Conservation (phyloP, 2,329 filamentous ascomycete genomes). For the Fusarium decemcellulare region DNA sequence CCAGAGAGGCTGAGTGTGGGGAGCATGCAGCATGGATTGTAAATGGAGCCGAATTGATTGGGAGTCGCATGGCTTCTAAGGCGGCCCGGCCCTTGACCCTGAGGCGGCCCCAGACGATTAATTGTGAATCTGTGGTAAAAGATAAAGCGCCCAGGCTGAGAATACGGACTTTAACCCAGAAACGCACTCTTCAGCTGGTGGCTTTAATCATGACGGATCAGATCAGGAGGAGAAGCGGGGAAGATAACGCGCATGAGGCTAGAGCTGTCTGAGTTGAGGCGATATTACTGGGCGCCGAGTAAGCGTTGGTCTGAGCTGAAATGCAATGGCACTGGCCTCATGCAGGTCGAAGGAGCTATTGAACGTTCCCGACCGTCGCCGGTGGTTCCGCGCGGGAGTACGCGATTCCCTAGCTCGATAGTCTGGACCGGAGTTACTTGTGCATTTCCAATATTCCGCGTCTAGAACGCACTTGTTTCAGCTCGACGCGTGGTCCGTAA, state of each 20-base stretch:
- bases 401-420: not conserved
- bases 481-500: too few relatives aligned
- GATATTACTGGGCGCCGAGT: conserved; percentile 1
- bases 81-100: not conserved
- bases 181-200: not conserved
- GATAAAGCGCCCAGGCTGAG: not conserved
- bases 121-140: too few relatives aligned
- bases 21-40: not conserved
- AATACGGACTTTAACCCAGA: not conserved
- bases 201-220: not conserved
- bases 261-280: not conserved
- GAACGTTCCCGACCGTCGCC: not conserved
- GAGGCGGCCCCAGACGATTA: not conserved
- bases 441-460: too few relatives aligned
- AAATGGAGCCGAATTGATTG: not conserved
- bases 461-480: too few relatives aligned
- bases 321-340: conserved; percentile 3
- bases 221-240: not conserved
- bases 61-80: not conserved
- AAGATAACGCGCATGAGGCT: not conserved
- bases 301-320: not conserved
- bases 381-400: not conserved
- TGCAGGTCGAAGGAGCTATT: not conserved
- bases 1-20: not conserved
- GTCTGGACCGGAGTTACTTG: not conserved